Evolutionary conservation across 164 flowering plant species (phyloP).

Genomic region (Vitis rotundifolia): DNA sequence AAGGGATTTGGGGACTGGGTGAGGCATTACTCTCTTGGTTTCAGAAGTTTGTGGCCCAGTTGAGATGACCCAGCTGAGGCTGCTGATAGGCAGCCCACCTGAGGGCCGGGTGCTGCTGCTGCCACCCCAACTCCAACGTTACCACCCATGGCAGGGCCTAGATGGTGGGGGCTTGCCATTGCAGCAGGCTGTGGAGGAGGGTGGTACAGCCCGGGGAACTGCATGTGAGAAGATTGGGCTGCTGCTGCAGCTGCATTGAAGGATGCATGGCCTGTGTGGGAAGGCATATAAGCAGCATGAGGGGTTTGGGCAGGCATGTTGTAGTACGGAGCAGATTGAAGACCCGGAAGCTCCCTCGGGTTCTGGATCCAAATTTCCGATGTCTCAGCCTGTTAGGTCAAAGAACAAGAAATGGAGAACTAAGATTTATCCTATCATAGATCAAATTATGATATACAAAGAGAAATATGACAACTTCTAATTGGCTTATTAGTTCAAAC

Average conservation of each 20-base stretch:
- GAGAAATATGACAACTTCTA: too few relatives aligned
- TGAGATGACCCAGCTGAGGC: conserved; percentile 76
- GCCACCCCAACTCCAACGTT: conserved; percentile 72
- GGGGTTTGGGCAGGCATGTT: conserved; percentile 78
- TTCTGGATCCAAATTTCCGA: conserved; percentile 91
- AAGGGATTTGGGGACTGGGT: too few relatives aligned
- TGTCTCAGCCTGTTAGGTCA: conserved; percentile 67
- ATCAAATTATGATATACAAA: too few relatives aligned
- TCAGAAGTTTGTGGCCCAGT: conserved; percentile 79
- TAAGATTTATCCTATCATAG: background rate
- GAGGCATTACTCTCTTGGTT: background rate
- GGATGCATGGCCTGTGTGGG: conserved; percentile 75
- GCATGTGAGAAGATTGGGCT: conserved; percentile 80
- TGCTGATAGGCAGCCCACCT: conserved; percentile 86
- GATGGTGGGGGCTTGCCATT: conserved; percentile 67
- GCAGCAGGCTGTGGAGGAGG: conserved; percentile 58
- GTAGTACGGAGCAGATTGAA: conserved; percentile 80
- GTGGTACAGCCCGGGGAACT: conserved; percentile 77
- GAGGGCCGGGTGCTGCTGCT: conserved; percentile 63
- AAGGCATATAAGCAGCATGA: conserved; percentile 77
- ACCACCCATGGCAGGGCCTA: conserved; percentile 66
- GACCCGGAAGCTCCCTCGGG: conserved; percentile 63
- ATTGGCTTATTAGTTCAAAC: too few relatives aligned
- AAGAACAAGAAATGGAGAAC: background rate
- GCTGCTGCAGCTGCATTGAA: conserved; percentile 60